Evolutionary conservation across 2,329 filamentous ascomycete species (phyloP), one percentile per base, ranked within the genome.

Genomic region (Xylaria sp.): DNA sequence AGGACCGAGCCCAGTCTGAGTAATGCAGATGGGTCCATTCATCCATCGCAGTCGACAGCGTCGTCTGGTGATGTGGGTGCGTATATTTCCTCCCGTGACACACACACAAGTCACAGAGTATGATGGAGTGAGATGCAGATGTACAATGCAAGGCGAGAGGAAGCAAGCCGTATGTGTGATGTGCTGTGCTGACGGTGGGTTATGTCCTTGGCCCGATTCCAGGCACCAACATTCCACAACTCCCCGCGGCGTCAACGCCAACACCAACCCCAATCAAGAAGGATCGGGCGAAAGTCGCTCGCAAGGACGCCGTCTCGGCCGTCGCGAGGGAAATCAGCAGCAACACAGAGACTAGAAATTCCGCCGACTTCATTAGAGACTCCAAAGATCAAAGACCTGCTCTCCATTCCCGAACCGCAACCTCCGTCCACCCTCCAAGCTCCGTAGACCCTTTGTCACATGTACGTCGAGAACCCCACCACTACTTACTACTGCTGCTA

Each of bases 391-490:
- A 57, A 32, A 72, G 71, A 65, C 17, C 67, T 19, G 30, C 61
- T 9, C 11, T 55, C 47, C 69, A 65, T 62, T 68, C 70, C 36
- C 69, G 73, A 67, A 56, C 69, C 47, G 67, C 67, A 30, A 69
- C 72, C 39, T 72, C 69, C 58, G 58, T 66, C 50, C 60, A 66
- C 30, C 51, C 71, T 30, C 63, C 77, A 32, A 82, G 85, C 61
- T 83, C 83, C 30, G 90, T 91, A 69, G 90, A 92, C 78, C 90
- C 90, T 65, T 81, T 92, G 71, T 91, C 90, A 60, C 88, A 91
- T 80, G 89, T 92, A 85, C 72, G 85, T 80, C 69, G 69, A 51
- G 68, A 68, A 34, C 32, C 58, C 70, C 53, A 17, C 11, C 17
- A 68, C 60, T 54, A 47, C 51, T 42, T 24, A 24, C 6, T 55